A percentile compares a stretch with the other conserved stretches of the same genome.
These are phyloP conservation scores for Suzukiozyma palmioleophila DNA, from an alignment of 1,139 yeast genomes.

Conservation along the genomic window DNA sequence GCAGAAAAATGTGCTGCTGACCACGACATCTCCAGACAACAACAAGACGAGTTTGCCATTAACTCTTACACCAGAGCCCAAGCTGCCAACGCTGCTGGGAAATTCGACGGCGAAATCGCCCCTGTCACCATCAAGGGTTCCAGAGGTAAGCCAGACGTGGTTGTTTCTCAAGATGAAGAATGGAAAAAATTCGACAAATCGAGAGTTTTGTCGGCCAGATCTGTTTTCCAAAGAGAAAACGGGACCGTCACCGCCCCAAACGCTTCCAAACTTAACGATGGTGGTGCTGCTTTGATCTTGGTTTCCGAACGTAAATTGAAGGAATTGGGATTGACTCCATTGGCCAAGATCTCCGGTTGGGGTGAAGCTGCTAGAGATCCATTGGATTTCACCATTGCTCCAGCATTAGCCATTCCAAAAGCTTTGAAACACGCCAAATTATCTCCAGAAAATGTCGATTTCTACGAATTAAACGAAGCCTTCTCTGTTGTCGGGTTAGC, in stretches of 20 bases:
- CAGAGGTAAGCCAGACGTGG: conserved; percentile 88
- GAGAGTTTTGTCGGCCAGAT: conserved; percentile 74
- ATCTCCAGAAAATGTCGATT: conserved; percentile 56
- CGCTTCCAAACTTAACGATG: conserved; percentile 93
- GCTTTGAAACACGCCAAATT: conserved; percentile 86
- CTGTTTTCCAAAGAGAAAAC: conserved; percentile 86
- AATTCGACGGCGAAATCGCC: conserved; percentile 74
- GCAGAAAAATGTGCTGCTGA: conserved; percentile 94
- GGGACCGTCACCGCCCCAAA: conserved; percentile 97
- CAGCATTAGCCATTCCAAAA: conserved; percentile 90
- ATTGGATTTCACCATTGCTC: conserved; percentile 91
- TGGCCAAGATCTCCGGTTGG: conserved; percentile 89
- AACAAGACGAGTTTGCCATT: conserved; percentile 70
- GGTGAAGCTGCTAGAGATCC: conserved; percentile 98
- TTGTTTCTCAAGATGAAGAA: conserved; percentile 72
- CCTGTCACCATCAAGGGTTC: conserved; percentile 85
- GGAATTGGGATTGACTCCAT: conserved; percentile 81
- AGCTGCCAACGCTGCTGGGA: conserved; percentile 72
- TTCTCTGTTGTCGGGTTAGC: conserved; percentile 95
- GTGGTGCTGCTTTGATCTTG: conserved; percentile 90
- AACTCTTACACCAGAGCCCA: conserved; percentile 74
- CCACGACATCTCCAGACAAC: conserved; percentile 58
- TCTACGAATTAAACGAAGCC: conserved; percentile 93
- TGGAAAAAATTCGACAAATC: conserved; percentile 67
- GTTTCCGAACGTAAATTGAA: conserved; percentile 78